phyloP scores from a whole-genome alignment of 495 filamentous ascomycete species.

The Durotheca rogersii region DNA sequence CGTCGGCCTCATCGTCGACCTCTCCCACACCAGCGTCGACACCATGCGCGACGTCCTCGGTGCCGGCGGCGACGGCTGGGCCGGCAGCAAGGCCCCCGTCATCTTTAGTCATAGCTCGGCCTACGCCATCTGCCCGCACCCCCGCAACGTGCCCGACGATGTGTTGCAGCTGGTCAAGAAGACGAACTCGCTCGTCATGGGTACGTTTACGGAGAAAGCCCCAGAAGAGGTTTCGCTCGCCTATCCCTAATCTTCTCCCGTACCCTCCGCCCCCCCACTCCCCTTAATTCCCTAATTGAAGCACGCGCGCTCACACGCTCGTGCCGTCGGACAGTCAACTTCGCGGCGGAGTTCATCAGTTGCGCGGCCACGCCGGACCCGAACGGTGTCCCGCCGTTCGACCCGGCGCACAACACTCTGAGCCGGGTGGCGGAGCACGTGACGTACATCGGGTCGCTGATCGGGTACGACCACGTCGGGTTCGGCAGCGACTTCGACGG shows the following conservation, averaged over 20 bases:
- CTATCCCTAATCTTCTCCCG: not conserved
- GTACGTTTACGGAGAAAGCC: conserved; percentile 33
- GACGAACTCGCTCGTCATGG: conserved; percentile 67
- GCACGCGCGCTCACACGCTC: too few relatives aligned
- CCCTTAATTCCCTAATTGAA: too few relatives aligned
- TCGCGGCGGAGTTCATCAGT: conserved; percentile 76
- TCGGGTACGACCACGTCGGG: conserved; percentile 75
- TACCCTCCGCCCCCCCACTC: too few relatives aligned
- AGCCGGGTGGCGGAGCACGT: conserved; percentile 76
- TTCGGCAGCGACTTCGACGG: conserved; percentile 77
- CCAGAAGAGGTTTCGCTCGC: not conserved
- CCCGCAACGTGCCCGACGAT: conserved; percentile 71
- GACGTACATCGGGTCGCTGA: conserved; percentile 63
- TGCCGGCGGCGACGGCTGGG: conserved; percentile 45
- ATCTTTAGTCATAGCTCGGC: conserved; percentile 74
- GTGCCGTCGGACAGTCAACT: too few relatives aligned
- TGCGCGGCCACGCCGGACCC: conserved; percentile 58
- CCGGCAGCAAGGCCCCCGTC: conserved; percentile 62
- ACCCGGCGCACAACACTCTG: conserved; percentile 70
- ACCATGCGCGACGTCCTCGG: conserved; percentile 70
- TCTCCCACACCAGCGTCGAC: conserved; percentile 66
- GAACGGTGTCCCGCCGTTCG: conserved; percentile 59
- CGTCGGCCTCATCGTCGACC: conserved; percentile 75
- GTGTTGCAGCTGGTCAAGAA: conserved; percentile 63
- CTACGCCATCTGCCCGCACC: conserved; percentile 65